Evolutionary conservation across 371 early-diverging fungal genomes (phyloP).

Genomic region (Mucor lusitanicus): DNA sequence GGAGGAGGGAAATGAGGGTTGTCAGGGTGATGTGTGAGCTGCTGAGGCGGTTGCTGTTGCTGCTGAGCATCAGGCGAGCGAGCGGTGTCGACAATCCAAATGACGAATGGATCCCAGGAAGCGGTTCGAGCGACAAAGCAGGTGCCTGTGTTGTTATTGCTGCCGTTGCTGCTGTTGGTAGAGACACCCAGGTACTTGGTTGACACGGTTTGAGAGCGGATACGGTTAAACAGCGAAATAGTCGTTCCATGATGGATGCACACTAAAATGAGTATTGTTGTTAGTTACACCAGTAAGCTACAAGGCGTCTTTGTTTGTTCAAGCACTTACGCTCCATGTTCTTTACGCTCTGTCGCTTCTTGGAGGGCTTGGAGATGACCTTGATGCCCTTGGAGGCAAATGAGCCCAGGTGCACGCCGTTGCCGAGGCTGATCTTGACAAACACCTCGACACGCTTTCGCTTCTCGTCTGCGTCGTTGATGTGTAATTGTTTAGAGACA

Average conservation of each 20-base stretch:
- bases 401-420: conserved; percentile 63
- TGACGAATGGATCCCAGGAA: conserved; percentile 87
- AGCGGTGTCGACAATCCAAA: conserved; percentile 81
- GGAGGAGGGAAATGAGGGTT: conserved; percentile 68
- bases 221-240: conserved; percentile 82
- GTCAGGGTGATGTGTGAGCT: conserved; percentile 54
- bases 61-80: conserved; percentile 36
- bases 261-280: conserved; percentile 36
- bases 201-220: conserved; percentile 86
- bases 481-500: conserved; percentile 82
- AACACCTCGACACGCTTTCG: conserved; percentile 75
- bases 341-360: conserved; percentile 82
- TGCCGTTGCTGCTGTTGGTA: background rate
- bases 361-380: conserved; percentile 87
- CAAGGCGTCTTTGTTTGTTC: background rate
- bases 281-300: background rate
- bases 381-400: conserved; percentile 79
- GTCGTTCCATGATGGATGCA: conserved; percentile 85
- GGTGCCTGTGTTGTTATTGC: conserved; percentile 39
- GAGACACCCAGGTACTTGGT: conserved; percentile 83
- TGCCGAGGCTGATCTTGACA: conserved; percentile 68
- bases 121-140: conserved; percentile 81
- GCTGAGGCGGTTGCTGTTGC: conserved; percentile 8
- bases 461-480: conserved; percentile 84
- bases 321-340: conserved; percentile 73